Conservation (phyloP, 2,329 filamentous ascomycete genomes). For the Aspergillus flavus region DNA sequence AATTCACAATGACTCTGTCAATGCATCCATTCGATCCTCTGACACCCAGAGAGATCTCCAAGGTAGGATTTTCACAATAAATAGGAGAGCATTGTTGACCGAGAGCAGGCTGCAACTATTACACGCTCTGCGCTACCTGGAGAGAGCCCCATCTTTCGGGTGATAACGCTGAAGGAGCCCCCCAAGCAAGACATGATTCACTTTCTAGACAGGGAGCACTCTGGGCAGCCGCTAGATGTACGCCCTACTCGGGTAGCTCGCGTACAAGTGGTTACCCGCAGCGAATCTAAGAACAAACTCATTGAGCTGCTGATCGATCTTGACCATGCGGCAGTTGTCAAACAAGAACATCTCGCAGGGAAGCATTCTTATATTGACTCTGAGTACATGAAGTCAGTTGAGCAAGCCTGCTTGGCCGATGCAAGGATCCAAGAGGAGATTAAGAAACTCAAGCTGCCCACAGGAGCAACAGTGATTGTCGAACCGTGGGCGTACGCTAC, state of each 20-base stretch:
- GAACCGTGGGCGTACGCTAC: constrained; percentile 59
- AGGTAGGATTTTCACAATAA: constrained; percentile 16
- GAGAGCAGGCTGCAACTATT: constrained; percentile 27
- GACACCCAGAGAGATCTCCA: constrained; percentile 32
- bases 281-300: constrained; percentile 17
- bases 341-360: constrained; percentile 23
- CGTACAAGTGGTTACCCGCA: constrained; percentile 37
- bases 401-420: constrained; percentile 51
- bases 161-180: constrained; percentile 55
- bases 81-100: neutral
- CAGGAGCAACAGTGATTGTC: constrained; percentile 49
- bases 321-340: constrained; percentile 12
- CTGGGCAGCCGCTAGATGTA: constrained; percentile 17
- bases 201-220: constrained; percentile 51
- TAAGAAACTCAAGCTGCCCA: constrained; percentile 46
- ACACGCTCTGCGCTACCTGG: constrained; percentile 40
- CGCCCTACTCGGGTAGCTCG: constrained; percentile 43
- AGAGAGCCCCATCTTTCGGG: constrained; percentile 48
- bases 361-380: constrained; percentile 37
- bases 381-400: constrained; percentile 52
- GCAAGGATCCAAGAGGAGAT: constrained; percentile 45
- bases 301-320: constrained; percentile 30
- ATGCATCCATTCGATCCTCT: constrained; percentile 36
- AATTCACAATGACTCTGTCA: constrained; percentile 19
- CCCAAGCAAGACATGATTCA: constrained; percentile 51